These are phyloP conservation scores for Penicillium odoratum DNA, from an alignment of 495 filamentous ascomycete genomes.

Conservation along the genomic window DNA sequence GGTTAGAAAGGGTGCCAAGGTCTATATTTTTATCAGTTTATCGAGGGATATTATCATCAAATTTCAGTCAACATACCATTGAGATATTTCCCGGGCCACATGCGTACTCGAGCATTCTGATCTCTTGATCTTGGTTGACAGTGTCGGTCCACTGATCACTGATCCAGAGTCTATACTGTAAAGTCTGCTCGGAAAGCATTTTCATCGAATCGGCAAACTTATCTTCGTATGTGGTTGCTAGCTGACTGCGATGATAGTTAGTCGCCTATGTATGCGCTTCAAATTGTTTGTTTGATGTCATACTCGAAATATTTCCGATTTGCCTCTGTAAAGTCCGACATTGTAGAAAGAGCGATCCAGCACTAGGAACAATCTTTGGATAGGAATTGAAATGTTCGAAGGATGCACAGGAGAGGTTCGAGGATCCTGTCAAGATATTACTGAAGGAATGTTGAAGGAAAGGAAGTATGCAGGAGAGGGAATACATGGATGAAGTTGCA, in stretches of 20 bases:
- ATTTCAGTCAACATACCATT: conserved; percentile 36
- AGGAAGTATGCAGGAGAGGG: background rate
- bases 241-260: conserved; percentile 32
- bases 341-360: conserved; percentile 15
- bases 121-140: conserved; percentile 39
- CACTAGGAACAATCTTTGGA: background rate
- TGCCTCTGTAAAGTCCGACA: conserved; percentile 47
- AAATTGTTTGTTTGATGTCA: background rate
- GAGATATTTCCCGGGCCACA: conserved; percentile 69
- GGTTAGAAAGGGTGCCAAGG: conserved; percentile 60
- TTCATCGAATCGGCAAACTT: conserved; percentile 39
- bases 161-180: conserved; percentile 58
- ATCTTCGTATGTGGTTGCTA: conserved; percentile 46
- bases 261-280: background rate
- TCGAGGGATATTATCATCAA: background rate
- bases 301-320: conserved; percentile 59
- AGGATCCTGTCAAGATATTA: too few species aligned
- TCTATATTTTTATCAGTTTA: conserved; percentile 27
- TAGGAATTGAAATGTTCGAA: background rate
- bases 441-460: background rate
- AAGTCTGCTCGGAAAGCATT: conserved; percentile 38
- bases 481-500: background rate
- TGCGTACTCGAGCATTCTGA: conserved; percentile 72
- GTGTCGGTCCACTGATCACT: conserved; percentile 57
- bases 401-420: background rate